Conservation (phyloP, 2,329 filamentous ascomycete genomes). For the Cytospora piceicola region DNA sequence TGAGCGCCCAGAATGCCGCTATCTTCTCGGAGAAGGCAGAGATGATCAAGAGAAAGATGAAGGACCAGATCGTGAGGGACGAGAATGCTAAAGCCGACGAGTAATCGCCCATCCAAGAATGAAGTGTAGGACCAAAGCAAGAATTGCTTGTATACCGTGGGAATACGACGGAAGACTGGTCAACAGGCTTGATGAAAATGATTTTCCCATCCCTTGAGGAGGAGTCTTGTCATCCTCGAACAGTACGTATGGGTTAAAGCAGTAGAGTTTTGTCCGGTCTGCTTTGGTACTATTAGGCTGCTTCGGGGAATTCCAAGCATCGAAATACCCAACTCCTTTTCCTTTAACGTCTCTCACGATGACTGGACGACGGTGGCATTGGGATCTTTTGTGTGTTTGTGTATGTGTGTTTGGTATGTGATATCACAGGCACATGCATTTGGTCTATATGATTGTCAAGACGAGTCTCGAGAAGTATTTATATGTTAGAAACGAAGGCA, state of each 20-base stretch:
- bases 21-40: slow-evolving; percentile 54
- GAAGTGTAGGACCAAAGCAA: slow-evolving; percentile 28
- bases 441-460: slow-evolving; percentile 7
- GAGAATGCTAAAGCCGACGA: slow-evolving; percentile 14
- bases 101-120: neutral
- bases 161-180: neutral
- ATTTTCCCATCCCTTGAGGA: neutral
- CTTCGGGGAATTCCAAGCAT: slow-evolving; percentile 19
- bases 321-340: slow-evolving; percentile 27
- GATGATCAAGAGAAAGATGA: slow-evolving; percentile 55
- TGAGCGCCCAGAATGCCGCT: slow-evolving; percentile 58
- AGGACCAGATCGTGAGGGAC: slow-evolving; percentile 15
- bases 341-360: slow-evolving; percentile 17
- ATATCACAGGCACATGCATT: slow-evolving; percentile 13
- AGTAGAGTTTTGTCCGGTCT: slow-evolving; percentile 6
- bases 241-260: neutral
- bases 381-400: slow-evolving; percentile 1
- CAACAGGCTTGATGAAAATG: neutral
- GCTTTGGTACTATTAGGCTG: slow-evolving; percentile 14
- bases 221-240: neutral
- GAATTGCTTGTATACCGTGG: neutral
- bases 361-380: slow-evolving; percentile 22
- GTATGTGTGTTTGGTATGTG: slow-evolving; percentile 1
- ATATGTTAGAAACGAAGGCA: slow-evolving; percentile 12
- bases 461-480: neutral